These are phyloP conservation scores for Capsicum pubescens DNA, from an alignment of 257 asterid species.

Conservation along the genomic window DNA sequence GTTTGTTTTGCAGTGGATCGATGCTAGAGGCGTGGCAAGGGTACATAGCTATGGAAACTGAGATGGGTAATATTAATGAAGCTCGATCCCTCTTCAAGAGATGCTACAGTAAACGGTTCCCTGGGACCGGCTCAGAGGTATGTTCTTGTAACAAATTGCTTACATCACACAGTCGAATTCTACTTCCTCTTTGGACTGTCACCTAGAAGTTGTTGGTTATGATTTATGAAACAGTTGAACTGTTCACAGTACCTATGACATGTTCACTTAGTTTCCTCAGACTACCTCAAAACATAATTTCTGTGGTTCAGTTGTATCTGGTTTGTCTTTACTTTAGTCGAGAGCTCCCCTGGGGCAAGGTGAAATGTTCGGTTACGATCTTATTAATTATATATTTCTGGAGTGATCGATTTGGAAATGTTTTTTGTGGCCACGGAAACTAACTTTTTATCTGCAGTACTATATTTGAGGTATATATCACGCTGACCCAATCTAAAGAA, in stretches of 20 bases:
- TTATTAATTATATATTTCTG: not conserved
- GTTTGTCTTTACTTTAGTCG: not conserved
- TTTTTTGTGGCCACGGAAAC: not conserved
- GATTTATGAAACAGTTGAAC: not conserved
- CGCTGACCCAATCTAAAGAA: not conserved
- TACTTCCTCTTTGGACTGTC: conserved; percentile 12
- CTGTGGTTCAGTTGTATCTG: not conserved
- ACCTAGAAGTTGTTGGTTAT: conserved; percentile 11
- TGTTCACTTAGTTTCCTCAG: not conserved
- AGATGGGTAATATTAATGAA: conserved; percentile 74
- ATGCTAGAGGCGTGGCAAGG: conserved; percentile 86
- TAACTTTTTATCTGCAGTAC: not conserved
- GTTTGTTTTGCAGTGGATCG: conserved; percentile 69
- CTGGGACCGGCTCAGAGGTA: conserved; percentile 98
- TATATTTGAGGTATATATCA: not conserved
- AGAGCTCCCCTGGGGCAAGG: conserved; percentile 4
- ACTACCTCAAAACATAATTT: not conserved
- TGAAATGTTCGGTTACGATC: not conserved
- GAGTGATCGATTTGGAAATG: not conserved
- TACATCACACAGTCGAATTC: conserved; percentile 12
- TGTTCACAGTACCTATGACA: not conserved
- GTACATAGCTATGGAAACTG: conserved; percentile 80
- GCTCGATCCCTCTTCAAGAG: conserved; percentile 93
- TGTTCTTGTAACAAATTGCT: conserved; percentile 4
- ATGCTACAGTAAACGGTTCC: conserved; percentile 83